A percentile compares a stretch with the other conserved stretches of the same genome.
Conservation (phyloP, 2,329 filamentous ascomycete species). For the Colletotrichum shisoi region DNA sequence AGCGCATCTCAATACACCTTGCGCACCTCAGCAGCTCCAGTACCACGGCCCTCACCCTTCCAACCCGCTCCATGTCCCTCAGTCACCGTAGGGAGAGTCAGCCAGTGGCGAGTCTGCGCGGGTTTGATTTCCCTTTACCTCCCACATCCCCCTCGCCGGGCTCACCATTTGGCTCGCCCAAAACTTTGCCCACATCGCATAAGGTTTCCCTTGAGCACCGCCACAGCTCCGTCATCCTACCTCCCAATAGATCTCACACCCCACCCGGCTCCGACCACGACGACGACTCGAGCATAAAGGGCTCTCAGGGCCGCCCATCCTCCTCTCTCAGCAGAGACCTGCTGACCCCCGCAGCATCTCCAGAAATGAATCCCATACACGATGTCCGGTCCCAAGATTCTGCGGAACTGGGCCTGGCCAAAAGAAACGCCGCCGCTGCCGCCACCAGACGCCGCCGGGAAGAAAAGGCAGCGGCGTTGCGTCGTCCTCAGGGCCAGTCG, state of each 20-base stretch:
- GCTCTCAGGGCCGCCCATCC: conserved; percentile 22
- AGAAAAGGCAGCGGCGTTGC: conserved; percentile 40
- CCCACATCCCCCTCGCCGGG: conserved; percentile 44
- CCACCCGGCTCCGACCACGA: conserved; percentile 49
- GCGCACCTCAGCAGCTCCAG: conserved; percentile 35
- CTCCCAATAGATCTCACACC: conserved; percentile 44
- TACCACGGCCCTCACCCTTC: conserved; percentile 20
- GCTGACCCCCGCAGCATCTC: conserved; percentile 49
- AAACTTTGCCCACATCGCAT: conserved; percentile 9
- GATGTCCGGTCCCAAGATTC: conserved; percentile 43
- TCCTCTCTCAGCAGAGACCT: conserved; percentile 40
- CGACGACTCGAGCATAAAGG: conserved; percentile 42
- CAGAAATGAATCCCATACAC: conserved; percentile 45
- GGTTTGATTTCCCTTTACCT: conserved; percentile 51
- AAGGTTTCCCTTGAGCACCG: conserved; percentile 32
- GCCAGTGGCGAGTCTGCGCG: conserved; percentile 45
- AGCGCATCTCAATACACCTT: conserved; percentile 39
- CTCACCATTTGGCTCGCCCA: conserved; percentile 32
- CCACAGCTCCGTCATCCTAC: conserved; percentile 39
- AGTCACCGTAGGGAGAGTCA: conserved; percentile 17
- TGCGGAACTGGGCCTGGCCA: conserved; percentile 30
- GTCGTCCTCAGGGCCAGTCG: conserved; percentile 45
- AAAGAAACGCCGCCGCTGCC: conserved; percentile 30
- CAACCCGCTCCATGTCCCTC: conserved; percentile 35
- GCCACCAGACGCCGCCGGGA: conserved; percentile 35